phyloP scores from a whole-genome alignment of 2,329 filamentous ascomycete species.

The Penicillium oxalicum region DNA sequence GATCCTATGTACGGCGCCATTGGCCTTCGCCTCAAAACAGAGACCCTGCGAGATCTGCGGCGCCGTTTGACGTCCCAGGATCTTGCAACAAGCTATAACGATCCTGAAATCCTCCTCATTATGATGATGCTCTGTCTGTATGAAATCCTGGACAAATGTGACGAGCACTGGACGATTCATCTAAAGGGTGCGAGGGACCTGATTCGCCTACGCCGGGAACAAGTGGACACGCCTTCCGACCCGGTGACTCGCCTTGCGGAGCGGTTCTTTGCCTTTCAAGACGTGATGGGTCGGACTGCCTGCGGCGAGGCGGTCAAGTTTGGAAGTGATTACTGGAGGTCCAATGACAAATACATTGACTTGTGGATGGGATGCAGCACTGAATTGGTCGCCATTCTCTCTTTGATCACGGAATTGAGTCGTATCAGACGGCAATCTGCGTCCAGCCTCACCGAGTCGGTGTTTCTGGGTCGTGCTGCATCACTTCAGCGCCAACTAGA shows the following conservation, averaged over 20 bases:
- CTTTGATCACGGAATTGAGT: constrained; percentile 45
- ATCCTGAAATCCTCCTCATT: constrained; percentile 36
- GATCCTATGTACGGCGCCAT: constrained; percentile 27
- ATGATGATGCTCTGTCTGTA: constrained; percentile 46
- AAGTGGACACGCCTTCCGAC: constrained; percentile 12
- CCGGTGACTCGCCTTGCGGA: constrained; percentile 38
- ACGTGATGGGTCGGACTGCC: constrained; percentile 48
- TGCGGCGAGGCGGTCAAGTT: constrained; percentile 46
- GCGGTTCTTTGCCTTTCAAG: constrained; percentile 48
- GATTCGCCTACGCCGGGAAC: constrained; percentile 36
- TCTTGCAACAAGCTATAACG: constrained; percentile 20
- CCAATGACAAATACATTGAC: constrained; percentile 35
- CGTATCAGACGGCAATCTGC: constrained; percentile 27
- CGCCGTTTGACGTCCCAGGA: constrained; percentile 27
- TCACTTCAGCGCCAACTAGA: constrained; percentile 31
- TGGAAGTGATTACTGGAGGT: constrained; percentile 44
- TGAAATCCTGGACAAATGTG: constrained; percentile 42
- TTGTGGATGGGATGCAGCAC: constrained; percentile 48
- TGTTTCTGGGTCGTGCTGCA: constrained; percentile 30
- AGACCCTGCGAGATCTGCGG: constrained; percentile 34
- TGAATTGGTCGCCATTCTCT: constrained; percentile 42
- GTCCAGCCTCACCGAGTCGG: constrained; percentile 18
- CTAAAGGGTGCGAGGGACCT: constrained; percentile 45
- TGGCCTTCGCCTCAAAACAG: constrained; percentile 35
- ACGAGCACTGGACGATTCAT: constrained; percentile 45